Base-by-base conservation (phyloP, 2,329 filamentous ascomycete genomes). In the Exophiala sp. region DNA sequence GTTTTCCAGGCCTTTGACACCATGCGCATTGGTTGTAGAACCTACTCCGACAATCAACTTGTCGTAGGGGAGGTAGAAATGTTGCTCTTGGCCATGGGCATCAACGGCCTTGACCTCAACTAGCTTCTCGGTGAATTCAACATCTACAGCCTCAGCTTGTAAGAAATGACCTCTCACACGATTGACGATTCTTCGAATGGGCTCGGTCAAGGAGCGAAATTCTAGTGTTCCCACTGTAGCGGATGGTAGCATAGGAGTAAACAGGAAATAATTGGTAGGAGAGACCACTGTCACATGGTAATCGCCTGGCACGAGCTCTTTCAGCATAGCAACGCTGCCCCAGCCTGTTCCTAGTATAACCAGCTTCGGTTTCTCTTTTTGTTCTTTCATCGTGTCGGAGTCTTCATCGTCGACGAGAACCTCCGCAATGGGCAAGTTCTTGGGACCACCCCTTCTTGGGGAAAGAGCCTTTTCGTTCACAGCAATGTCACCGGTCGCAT, bases 231-330 rank as follows among this genome's bases (percentile, higher is more conserved):
- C 95, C 5, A 99, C 94, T 0, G 95, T 99, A 6, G 94, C 95
- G 33, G 91, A 96, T 1, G 94, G 94, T 40, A 99, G 78, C 91
- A 99, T 97, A 0, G 94, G 94, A 1, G 94, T 99, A 71, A 99
- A 99, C 32, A 99, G 75, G 74, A 99, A 99, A 74, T 97, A 96
- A 66, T 97, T 97, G 34, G 88, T 88, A 0, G 94, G 92, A 10
- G 91, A 95, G 40, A 99, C 87, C 36, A 99, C 87, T 3, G 92
- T 97, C 62, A 99, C 86, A 71, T 99, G 91, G 68, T 96, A 99
- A 64, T 96, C 89, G 10, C 91, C 89, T 0, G 91, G 86, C 58
- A 92, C 88, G 59, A 99, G 73, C 58, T 89, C 87, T 75, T 99
- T 99, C 63, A 99, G 75, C 55, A 99, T 75, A 3, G 92, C 89